Evolutionary conservation across 1,284 basidiomycete genomes (phyloP).

Genomic region (Trichosporon sp.): DNA sequence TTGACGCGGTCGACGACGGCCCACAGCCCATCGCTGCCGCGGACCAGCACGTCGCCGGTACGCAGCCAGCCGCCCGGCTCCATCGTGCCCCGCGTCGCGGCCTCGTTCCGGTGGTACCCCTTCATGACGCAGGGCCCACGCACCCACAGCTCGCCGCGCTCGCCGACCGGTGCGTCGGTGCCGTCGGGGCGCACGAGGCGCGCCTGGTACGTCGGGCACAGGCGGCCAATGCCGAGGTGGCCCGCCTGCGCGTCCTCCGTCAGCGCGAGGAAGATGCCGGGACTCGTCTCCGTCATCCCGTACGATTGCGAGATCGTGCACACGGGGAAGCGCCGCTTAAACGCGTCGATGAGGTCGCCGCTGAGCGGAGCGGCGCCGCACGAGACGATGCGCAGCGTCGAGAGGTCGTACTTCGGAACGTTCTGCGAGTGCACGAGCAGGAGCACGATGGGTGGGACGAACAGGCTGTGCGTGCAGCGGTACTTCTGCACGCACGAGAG

Average conservation of each 20-base stretch:
- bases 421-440: constrained; percentile 52
- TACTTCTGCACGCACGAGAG: background rate
- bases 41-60: constrained; percentile 69
- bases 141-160: constrained; percentile 74
- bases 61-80: constrained; percentile 63
- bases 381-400: constrained; percentile 58
- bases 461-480: constrained; percentile 54
- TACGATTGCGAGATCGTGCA: constrained; percentile 44
- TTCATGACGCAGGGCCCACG: constrained; percentile 61
- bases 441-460: constrained; percentile 82
- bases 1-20: constrained; percentile 57
- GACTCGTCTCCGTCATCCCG: constrained; percentile 52
- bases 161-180: constrained; percentile 53
- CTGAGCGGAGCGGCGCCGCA: constrained; percentile 81
- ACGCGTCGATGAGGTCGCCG: constrained; percentile 30
- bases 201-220: constrained; percentile 73
- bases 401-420: constrained; percentile 65
- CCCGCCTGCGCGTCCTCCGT: constrained; percentile 13
- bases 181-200: constrained; percentile 57
- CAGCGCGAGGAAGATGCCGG: constrained; percentile 28
- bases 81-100: constrained; percentile 8
- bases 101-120: constrained; percentile 11
- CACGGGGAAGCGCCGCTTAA: constrained; percentile 16
- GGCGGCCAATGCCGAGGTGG: constrained; percentile 55
- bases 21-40: constrained; percentile 59